Evolutionary conservation across 108 stramenopile species (phyloP), one percentile per base, ranked within the genome.

Genomic region (Fistulifera solaris): DNA sequence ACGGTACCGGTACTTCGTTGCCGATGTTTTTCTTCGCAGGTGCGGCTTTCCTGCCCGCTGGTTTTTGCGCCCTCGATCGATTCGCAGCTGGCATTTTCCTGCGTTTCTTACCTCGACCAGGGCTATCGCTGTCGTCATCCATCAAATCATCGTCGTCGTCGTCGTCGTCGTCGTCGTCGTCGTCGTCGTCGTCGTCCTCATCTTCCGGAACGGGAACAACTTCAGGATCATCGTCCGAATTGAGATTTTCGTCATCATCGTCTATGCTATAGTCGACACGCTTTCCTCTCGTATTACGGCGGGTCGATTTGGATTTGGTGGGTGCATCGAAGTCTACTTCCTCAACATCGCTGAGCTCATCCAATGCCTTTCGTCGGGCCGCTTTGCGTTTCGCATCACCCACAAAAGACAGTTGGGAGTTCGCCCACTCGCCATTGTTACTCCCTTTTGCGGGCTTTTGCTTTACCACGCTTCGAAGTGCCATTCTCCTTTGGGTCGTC

Each of bases 201-300:
- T 8, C 24, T 19, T 51, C n/a, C 18, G 8, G 6, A 16, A 24
- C 18, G 4, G 22, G 5, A 5, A 27, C 21, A 3, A n/a, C 15
- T 5, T 71, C 68, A 45, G 46, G 43, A 43, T 67, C 72, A 35
- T 35, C 26, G 19, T 55, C 63, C 12, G 59, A 53, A 40, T 58
- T 62, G 16, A 45, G 27, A 38, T 23, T 49, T 18, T 52, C 49
- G 8, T 26, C 38, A 17, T 71, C 61, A 18, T 67, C 47, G 22
- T 67, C 67, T 31, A 56, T 66, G 51, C 38, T 62, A 38, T 67
- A 66, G 44, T 57, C 56, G 19, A 67, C 25, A 51, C 5, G 73
- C 11, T 45, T 45, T 45, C 21, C 19, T 21, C 19, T 19, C 44
- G 16, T 17, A 11, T 21, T 45, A 5, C 44, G 4, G 3, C 16